Evolutionary conservation across 1,139 yeast species (phyloP).

Genomic region (Trichomonascaceae sp.): DNA sequence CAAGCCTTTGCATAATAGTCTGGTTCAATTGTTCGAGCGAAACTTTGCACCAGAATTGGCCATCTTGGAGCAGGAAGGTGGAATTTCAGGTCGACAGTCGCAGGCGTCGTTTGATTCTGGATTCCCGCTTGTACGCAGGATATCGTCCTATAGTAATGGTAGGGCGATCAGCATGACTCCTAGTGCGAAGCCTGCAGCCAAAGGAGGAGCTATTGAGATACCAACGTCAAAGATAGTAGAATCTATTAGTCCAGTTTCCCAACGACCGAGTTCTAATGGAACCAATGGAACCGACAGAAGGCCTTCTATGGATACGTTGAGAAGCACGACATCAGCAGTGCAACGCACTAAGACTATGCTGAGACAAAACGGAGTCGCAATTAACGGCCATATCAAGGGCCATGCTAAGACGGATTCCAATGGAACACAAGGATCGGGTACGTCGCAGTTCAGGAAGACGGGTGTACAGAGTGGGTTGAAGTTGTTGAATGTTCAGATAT

Average conservation of each 20-base stretch:
- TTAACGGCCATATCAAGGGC: neutral
- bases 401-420: neutral
- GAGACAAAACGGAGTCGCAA: neutral
- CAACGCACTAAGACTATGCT: neutral
- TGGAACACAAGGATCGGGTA: neutral
- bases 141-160: neutral
- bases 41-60: slow-evolving; percentile 66
- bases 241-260: neutral
- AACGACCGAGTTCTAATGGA: neutral
- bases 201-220: neutral
- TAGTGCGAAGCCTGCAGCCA: neutral
- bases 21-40: slow-evolving; percentile 57
- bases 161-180: neutral
- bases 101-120: slow-evolving; percentile 2
- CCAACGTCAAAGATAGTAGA: neutral
- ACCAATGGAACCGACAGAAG: neutral
- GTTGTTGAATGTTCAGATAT: neutral
- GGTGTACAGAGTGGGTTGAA: neutral
- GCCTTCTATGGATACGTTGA: neutral
- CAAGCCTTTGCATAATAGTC: slow-evolving; percentile 58
- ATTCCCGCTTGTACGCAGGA: slow-evolving; percentile 3
- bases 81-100: neutral
- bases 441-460: neutral
- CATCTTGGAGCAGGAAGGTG: slow-evolving; percentile 8
- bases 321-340: neutral